Evolutionary conservation across 352 stramenopile species (phyloP).

Genomic region (Phytophthora ramorum): DNA sequence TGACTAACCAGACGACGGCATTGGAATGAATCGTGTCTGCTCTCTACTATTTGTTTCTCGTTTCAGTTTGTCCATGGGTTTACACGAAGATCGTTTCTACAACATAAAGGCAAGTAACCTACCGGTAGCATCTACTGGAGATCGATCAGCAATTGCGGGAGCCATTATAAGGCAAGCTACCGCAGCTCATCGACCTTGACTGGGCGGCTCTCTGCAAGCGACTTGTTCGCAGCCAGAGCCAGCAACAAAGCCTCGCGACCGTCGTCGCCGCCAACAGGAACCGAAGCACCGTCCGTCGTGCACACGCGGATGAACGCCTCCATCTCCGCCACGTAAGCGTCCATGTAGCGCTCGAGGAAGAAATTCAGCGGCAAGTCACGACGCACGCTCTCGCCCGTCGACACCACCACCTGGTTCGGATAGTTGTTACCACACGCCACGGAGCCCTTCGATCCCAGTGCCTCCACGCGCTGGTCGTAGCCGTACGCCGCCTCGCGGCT

Average conservation of each 20-base stretch:
- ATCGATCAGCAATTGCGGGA: slow-evolving; percentile 22
- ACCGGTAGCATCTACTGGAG: slow-evolving; percentile 19
- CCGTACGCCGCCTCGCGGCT: slow-evolving; percentile 94
- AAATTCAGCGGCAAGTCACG: slow-evolving; percentile 94
- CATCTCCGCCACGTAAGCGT: slow-evolving; percentile 83
- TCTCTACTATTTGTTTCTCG: slow-evolving; percentile 21
- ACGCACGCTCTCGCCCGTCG: slow-evolving; percentile 47
- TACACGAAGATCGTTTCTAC: slow-evolving; percentile 30
- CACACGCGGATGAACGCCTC: slow-evolving; percentile 73
- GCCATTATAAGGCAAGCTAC: slow-evolving; percentile 25
- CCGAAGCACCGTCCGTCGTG: slow-evolving; percentile 36
- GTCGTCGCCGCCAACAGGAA: slow-evolving; percentile 65
- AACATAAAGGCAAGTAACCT: slow-evolving; percentile 26
- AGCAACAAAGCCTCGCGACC: slow-evolving; percentile 73
- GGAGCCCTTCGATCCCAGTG: slow-evolving; percentile 92
- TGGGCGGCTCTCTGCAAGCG: slow-evolving; percentile 69
- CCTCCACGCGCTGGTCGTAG: slow-evolving; percentile 95
- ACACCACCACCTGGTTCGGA: slow-evolving; percentile 86
- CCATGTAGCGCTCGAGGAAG: slow-evolving; percentile 95
- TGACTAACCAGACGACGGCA: slow-evolving; percentile 17
- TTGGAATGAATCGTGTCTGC: slow-evolving; percentile 24
- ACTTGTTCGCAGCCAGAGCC: slow-evolving; percentile 73
- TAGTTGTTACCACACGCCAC: slow-evolving; percentile 94
- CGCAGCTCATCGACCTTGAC: slow-evolving; percentile 68
- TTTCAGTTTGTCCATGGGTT: slow-evolving; percentile 12